Evolutionary conservation across 495 filamentous ascomycete genomes (phyloP).

Genomic region (Penicillium crystallinum): DNA sequence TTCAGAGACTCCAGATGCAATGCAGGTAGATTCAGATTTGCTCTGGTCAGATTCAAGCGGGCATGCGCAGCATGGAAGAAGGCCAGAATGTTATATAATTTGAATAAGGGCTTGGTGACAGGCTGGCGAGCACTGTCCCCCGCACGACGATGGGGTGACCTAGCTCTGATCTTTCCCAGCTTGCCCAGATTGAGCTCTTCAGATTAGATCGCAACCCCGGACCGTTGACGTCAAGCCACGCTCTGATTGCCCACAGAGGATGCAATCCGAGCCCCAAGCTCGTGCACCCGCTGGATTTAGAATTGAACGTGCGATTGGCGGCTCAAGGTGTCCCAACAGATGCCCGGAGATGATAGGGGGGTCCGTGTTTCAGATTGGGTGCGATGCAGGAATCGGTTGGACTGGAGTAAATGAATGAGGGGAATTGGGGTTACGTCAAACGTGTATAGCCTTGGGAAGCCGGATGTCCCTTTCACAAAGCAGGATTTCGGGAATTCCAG

Average conservation of each 20-base stretch:
- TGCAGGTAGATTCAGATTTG: slow-evolving; percentile 8
- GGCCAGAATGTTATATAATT: slow-evolving; percentile 16
- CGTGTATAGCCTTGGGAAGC: background rate
- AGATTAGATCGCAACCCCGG: slow-evolving; percentile 19
- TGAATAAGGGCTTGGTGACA: slow-evolving; percentile 1
- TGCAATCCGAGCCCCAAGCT: slow-evolving; percentile 25
- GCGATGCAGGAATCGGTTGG: slow-evolving; percentile 19
- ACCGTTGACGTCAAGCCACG: slow-evolving; percentile 28
- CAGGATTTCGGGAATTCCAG: slow-evolving; percentile 1
- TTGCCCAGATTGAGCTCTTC: background rate
- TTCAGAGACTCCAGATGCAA: slow-evolving; percentile 11
- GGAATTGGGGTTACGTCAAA: slow-evolving; percentile 9
- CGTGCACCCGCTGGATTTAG: slow-evolving; percentile 14
- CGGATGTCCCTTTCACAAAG: slow-evolving; percentile 5
- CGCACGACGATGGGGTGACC: slow-evolving; percentile 8
- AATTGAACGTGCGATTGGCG: slow-evolving; percentile 25
- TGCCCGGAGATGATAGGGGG: slow-evolving; percentile 22
- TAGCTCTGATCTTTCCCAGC: slow-evolving; percentile 1
- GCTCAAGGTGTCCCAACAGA: slow-evolving; percentile 9
- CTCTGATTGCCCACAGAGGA: slow-evolving; percentile 12
- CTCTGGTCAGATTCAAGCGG: slow-evolving; percentile 8
- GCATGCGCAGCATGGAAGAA: slow-evolving; percentile 14
- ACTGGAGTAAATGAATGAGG: slow-evolving; percentile 6
- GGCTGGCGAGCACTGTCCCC: slow-evolving; percentile 7
- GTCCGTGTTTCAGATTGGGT: slow-evolving; percentile 27